Evolutionary conservation across 2,329 filamentous ascomycete species (phyloP).

Genomic region (Penicillium corylophilum): DNA sequence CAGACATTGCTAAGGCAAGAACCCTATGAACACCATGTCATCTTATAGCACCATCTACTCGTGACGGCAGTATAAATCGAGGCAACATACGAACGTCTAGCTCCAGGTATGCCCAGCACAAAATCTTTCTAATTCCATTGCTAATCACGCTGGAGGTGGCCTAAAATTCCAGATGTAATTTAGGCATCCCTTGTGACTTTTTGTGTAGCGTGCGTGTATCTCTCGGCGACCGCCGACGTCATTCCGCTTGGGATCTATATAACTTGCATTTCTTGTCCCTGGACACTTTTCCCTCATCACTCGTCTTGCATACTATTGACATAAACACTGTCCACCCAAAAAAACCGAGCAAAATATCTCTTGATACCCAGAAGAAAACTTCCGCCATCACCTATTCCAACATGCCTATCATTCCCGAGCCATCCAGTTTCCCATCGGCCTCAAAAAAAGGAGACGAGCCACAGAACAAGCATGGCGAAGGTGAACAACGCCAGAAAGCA

Average conservation of each 20-base stretch:
- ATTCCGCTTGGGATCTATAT: slow-evolving; percentile 16
- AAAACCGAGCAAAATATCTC: not conserved
- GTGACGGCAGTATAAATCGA: not conserved
- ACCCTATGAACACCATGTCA: not conserved
- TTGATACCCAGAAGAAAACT: not conserved
- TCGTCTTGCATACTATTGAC: not conserved
- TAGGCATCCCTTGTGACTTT: not conserved
- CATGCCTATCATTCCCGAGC: slow-evolving; percentile 34
- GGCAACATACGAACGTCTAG: not conserved
- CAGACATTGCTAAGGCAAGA: not conserved
- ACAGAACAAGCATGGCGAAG: slow-evolving; percentile 21
- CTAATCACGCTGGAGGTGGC: not conserved
- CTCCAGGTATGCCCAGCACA: not conserved
- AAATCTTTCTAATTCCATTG: not conserved
- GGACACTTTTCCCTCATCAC: not conserved
- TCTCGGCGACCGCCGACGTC: slow-evolving; percentile 21
- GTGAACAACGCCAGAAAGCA: slow-evolving; percentile 36
- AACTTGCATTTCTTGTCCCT: not conserved
- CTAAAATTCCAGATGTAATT: not conserved
- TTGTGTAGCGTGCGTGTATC: not conserved
- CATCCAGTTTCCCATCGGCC: slow-evolving; percentile 24
- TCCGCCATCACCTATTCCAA: not conserved
- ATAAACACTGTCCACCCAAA: not conserved
- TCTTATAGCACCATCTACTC: not conserved
- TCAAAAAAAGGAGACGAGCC: slow-evolving; percentile 20